Conservation (phyloP, 345 rosid genomes). For the Acer negundo region DNA sequence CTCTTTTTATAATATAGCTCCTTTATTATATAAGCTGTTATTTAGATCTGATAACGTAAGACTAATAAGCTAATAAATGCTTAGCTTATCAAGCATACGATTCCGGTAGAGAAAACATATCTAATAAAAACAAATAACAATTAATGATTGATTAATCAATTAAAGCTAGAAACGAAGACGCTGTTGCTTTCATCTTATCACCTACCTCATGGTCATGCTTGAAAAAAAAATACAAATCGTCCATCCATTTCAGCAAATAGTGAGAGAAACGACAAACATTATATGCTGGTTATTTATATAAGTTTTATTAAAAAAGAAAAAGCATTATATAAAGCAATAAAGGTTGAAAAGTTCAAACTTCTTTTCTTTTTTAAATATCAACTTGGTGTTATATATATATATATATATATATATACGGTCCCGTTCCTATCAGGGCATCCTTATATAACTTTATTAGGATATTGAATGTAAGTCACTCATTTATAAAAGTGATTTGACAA, state of each 20-base stretch:
- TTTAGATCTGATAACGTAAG: too few species aligned
- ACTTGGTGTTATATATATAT: too few species aligned
- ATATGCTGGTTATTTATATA: too few species aligned
- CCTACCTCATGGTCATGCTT: neutral
- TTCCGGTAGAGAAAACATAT: neutral
- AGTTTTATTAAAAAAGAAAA: too few species aligned
- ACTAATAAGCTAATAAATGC: neutral
- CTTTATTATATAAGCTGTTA: too few species aligned
- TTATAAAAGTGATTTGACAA: too few species aligned
- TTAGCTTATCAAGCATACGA: too few species aligned
- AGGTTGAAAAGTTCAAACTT: constrained; percentile 5
- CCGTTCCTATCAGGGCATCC: too few species aligned
- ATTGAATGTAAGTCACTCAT: too few species aligned
- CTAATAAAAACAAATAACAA: neutral
- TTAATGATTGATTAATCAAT: neutral
- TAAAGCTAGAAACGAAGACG: neutral
- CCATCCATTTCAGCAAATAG: neutral
- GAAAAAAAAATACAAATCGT: neutral
- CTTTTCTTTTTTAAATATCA: neutral
- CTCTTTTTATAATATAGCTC: too few species aligned
- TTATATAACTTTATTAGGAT: too few species aligned
- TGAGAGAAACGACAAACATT: neutral
- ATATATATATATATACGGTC: too few species aligned
- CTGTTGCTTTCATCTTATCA: neutral
- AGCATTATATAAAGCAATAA: neutral